Base-by-base conservation (phyloP, 305 asterid species). In the Plantago coronopus region DNA sequence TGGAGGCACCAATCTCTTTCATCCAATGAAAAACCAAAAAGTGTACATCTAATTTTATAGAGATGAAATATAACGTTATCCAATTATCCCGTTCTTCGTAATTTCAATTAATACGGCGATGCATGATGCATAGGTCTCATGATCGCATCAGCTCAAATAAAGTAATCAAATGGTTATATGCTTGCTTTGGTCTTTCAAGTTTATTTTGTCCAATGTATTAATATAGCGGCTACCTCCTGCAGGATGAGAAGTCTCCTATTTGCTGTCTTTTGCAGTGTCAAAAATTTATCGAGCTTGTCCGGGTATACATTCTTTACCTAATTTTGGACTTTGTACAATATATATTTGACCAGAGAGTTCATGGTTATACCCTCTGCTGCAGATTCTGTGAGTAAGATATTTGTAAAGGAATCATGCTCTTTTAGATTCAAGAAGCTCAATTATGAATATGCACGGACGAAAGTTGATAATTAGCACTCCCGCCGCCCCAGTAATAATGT, bases 211-310 rank as follows among this genome's bases (percentile, higher is more conserved):
- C 46, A 21, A 47, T 50, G 8, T 50, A 62, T 43, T 80, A 68
- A 74, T 58, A 21, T 50, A 46, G 65, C 50, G 65, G 69, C 57
- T 66, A 5, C 43, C 58, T 57, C 72, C 54, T 79, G 78, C 88
- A 84, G 98, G 96, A 86, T 72, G 86, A 67, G 48, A 73, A 78
- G 25, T 88, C 98, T 48, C 64, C 89, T 51, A 65, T 84, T 62
- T 84, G 95, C 77, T 84, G 88, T 74, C 50, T 86, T 82, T 82
- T 91, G 34, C 89, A 80, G 17, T 80, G 91, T 78, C 98, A 88
- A 83, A 86, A 84, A 34, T 91, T 84, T 68, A 82, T 86, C 64
- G 95, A 86, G 81, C 89, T 88, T 43, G 84, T 89, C 65, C 88
- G 93, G 93, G 96, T 88, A 84, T 59, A 45, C 44, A 48, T 58